phyloP scores from a whole-genome alignment of 2,329 filamentous ascomycete species.

The Curvularia verruculosa region DNA sequence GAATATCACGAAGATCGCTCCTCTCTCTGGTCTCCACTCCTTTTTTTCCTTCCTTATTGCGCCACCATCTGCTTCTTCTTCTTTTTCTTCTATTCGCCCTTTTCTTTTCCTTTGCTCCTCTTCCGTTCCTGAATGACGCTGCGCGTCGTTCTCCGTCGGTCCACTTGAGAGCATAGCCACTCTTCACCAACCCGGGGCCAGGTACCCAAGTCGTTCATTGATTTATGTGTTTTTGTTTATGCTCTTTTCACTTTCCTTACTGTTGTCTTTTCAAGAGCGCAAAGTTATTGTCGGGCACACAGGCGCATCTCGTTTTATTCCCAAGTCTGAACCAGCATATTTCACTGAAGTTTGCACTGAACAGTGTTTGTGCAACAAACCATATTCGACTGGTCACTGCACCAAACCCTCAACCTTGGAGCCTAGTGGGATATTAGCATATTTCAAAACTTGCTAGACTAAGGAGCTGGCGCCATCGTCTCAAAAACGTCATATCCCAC shows the following conservation, averaged over 20 bases:
- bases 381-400: constrained; percentile 17
- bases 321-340: background rate
- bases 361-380: constrained; percentile 21
- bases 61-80: constrained; percentile 11
- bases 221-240: constrained; percentile 26
- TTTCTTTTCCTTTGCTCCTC: background rate
- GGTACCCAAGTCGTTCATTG: constrained; percentile 17
- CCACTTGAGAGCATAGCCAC: constrained; percentile 19
- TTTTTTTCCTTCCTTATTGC: constrained; percentile 10
- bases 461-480: constrained; percentile 36
- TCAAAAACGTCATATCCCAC: constrained; percentile 27
- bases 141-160: constrained; percentile 31
- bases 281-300: constrained; percentile 12
- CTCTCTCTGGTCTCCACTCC: constrained; percentile 1
- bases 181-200: constrained; percentile 44
- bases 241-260: constrained; percentile 36
- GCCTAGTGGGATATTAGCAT: constrained; percentile 15
- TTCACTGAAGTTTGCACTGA: background rate
- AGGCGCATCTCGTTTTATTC: constrained; percentile 9
- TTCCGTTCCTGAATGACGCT: constrained; percentile 31
- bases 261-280: constrained; percentile 23
- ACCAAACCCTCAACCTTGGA: constrained; percentile 13
- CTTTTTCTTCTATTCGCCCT: no score
- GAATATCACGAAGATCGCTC: constrained; percentile 33
- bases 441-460: constrained; percentile 27